Percentiles rank a stretch among this genome's conserved stretches.
Conservation (phyloP, 2,329 filamentous ascomycete species). For the Aureobasidium sp. region DNA sequence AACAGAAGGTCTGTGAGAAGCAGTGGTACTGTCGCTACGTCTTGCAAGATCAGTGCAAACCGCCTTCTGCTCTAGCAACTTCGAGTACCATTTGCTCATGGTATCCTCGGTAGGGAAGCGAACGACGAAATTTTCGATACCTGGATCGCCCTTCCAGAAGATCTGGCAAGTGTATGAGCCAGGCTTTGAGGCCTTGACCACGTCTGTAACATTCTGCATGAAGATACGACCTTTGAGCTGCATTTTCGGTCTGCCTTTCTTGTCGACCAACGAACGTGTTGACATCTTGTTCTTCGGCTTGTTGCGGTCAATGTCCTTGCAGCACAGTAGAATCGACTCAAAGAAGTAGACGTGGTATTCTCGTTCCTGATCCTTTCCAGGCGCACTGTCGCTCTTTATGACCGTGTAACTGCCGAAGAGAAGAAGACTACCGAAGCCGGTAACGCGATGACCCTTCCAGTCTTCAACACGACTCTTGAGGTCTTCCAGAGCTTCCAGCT, state of each 20-base stretch:
- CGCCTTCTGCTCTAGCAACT: conserved; percentile 18
- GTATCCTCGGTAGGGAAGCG: conserved; percentile 85
- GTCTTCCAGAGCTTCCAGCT: conserved; percentile 76
- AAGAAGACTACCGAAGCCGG: conserved; percentile 84
- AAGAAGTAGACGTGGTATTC: conserved; percentile 99
- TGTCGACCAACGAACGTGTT: conserved; percentile 63
- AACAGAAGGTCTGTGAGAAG: conserved; percentile 30
- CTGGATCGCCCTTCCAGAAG: conserved; percentile 95
- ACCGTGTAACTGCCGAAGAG: conserved; percentile 88
- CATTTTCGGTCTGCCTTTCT: conserved; percentile 66
- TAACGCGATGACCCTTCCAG: conserved; percentile 89
- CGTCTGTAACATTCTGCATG: conserved; percentile 97
- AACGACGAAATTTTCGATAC: conserved; percentile 93
- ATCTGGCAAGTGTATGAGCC: conserved; percentile 94
- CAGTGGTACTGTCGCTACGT: conserved; percentile 4
- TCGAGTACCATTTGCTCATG: conserved; percentile 76
- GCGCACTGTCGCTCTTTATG: conserved; percentile 56
- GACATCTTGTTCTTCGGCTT: conserved; percentile 69
- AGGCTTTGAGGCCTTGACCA: conserved; percentile 79
- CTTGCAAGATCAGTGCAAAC: conserved; percentile 12
- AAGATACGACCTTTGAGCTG: conserved; percentile 97
- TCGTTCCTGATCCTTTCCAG: conserved; percentile 80
- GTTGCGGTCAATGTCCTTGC: conserved; percentile 84
- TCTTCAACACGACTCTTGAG: conserved; percentile 80
- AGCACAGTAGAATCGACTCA: conserved; percentile 89